Conservation (phyloP, 106 monocot genomes). For the Acorus gramineus region DNA sequence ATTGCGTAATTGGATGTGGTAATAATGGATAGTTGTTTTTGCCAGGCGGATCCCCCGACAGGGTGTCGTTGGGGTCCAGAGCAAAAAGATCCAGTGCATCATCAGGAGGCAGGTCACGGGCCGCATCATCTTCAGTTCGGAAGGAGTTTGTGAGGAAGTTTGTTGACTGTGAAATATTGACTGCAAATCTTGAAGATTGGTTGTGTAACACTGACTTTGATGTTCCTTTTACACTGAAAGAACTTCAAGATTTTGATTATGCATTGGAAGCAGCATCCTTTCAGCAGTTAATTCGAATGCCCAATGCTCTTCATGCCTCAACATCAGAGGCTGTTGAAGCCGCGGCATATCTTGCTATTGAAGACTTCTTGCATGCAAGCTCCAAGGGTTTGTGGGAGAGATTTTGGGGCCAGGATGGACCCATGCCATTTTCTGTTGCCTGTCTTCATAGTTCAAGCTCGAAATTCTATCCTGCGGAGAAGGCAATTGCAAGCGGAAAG, state of each 20-base stretch:
- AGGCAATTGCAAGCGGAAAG: conserved; percentile 81
- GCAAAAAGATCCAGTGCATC: conserved; percentile 51
- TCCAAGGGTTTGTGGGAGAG: conserved; percentile 94
- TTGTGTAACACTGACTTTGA: conserved; percentile 65
- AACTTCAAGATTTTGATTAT: conserved; percentile 94
- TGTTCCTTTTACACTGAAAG: conserved; percentile 72
- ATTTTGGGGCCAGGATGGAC: conserved; percentile 69
- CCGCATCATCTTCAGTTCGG: conserved; percentile 53
- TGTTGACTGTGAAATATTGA: conserved; percentile 79
- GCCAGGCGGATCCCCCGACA: conserved; percentile 65
- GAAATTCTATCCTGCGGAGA: conserved; percentile 92
- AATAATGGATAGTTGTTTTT: neutral
- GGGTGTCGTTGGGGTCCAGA: conserved; percentile 35
- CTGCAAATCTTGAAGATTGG: conserved; percentile 72
- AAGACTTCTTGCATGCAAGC: conserved; percentile 87
- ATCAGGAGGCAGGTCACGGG: conserved; percentile 23
- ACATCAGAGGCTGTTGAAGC: conserved; percentile 83
- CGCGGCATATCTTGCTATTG: conserved; percentile 83
- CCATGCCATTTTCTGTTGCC: conserved; percentile 75
- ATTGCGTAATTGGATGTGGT: too few relatives aligned
- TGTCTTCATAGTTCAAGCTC: conserved; percentile 85
- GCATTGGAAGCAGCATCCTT: conserved; percentile 78
- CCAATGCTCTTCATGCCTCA: conserved; percentile 78
- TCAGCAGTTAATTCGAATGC: conserved; percentile 93
- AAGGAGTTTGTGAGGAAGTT: conserved; percentile 86